Evolutionary conservation across 768 basidiomycete genomes (phyloP), one percentile per base, ranked within the genome.

Genomic region (Auricularia sp.): DNA sequence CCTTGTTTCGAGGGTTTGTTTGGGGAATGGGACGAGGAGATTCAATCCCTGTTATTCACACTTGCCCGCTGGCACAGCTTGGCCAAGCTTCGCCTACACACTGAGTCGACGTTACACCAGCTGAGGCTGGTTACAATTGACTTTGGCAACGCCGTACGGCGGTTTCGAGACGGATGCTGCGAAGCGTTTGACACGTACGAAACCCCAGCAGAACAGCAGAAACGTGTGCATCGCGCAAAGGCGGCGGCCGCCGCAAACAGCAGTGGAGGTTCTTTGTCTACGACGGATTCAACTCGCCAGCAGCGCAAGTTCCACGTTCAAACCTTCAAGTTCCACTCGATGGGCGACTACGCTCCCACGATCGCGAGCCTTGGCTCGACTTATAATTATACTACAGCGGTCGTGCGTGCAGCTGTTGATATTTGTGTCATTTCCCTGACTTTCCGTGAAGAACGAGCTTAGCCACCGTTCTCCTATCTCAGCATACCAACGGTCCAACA

Each of bases 1-100:
- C 78, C 79, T 0, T 75, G 70, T 0, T 78, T 80, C 33, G 76
- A 81, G 3, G 77, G 74, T 2, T 70, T 81, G 0, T 67, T 80
- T 0, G 71, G 70, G 3, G 64, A 70, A 7, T 61, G 35, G 0
- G 68, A 77, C 21, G 66, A 77, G 36, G 43, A 14, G 1, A 56
- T 67, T 2, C 33, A 23, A 8, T 29, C 3, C 0, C 35, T 64
- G 3, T 4, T 64, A 2, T 64, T 58, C 18, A 34, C 35, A 1
- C 35, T 64, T 16, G 64, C 42, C 1, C 43, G 36, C 18, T 66
- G 61, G 61, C 66, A 67, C 42, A 51, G 29, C 8, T 33, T 67
- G 1, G 66, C 66, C n/a, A 67, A 67, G 58, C 47, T 67, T 3
- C 64, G 62, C 7, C 4, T 67, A 3, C 65, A 66, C 51, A 63